These are phyloP conservation scores for Bathelium albidoporum DNA, from an alignment of 495 filamentous ascomycete genomes.

Conservation along the genomic window DNA sequence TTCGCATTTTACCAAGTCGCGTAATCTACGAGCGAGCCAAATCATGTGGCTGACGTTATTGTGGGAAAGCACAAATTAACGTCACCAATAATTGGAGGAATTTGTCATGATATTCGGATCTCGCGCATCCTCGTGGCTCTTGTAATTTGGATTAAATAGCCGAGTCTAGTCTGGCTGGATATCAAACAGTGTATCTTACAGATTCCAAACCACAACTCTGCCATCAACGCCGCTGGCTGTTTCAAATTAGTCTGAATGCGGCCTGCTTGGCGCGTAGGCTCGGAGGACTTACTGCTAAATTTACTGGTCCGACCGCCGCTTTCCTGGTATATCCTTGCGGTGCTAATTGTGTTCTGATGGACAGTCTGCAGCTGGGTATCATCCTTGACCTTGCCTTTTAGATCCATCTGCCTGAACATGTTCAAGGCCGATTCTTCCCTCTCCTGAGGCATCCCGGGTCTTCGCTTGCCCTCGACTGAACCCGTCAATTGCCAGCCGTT, in stretches of 20 bases:
- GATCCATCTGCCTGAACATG: constrained; percentile 98
- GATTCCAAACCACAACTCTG: constrained; percentile 75
- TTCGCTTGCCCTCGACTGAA: constrained; percentile 58
- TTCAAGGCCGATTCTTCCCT: constrained; percentile 84
- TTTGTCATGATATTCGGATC: neutral
- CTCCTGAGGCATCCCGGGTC: constrained; percentile 44
- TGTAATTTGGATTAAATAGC: neutral
- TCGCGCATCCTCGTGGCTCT: neutral
- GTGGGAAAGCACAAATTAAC: no score
- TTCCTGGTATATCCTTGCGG: constrained; percentile 63
- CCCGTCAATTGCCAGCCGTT: constrained; percentile 80
- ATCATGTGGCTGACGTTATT: no score
- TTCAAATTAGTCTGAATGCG: constrained; percentile 11
- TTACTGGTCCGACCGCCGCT: constrained; percentile 54
- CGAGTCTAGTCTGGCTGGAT: neutral
- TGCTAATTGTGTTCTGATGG: constrained; percentile 94
- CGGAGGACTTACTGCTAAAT: constrained; percentile 69
- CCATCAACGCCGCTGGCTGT: constrained; percentile 89
- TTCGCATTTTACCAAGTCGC: no score
- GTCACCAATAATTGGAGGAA: no score
- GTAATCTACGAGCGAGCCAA: no score
- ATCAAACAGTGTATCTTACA: constrained; percentile 12
- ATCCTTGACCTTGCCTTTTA: constrained; percentile 80
- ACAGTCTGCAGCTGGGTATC: constrained; percentile 91
- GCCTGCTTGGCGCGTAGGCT: neutral